Evolutionary conservation across 2,329 filamentous ascomycete genomes (phyloP).

Genomic region (Ophiostoma triangulosporum): DNA sequence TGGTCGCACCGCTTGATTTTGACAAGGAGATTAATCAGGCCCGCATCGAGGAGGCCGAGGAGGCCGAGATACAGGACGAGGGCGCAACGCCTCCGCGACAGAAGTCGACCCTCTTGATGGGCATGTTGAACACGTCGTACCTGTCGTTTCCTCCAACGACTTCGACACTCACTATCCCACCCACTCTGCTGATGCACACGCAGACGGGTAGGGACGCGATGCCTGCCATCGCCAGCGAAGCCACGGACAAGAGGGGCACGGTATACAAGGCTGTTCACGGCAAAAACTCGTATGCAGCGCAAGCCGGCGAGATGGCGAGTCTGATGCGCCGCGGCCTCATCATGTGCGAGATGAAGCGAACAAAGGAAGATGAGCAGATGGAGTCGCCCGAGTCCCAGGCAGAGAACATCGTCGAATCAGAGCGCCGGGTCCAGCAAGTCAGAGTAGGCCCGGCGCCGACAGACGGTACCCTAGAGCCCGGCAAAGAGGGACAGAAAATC

Average conservation of each 20-base stretch:
- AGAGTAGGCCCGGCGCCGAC: constrained; percentile 18
- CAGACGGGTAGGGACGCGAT: constrained; percentile 11
- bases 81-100: neutral
- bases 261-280: constrained; percentile 9
- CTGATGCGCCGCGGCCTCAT: constrained; percentile 37
- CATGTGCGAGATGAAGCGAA: constrained; percentile 30
- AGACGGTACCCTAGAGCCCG: neutral
- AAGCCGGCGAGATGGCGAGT: constrained; percentile 32
- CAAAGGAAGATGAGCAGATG: constrained; percentile 24
- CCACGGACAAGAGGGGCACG: neutral
- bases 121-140: constrained; percentile 26
- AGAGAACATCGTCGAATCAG: constrained; percentile 3
- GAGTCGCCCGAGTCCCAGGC: constrained; percentile 17
- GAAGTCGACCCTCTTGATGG: constrained; percentile 6
- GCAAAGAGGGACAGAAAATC: neutral
- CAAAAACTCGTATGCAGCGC: constrained; percentile 31
- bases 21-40: constrained; percentile 6
- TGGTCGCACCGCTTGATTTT: constrained; percentile 25
- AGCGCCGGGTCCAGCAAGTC: constrained; percentile 15
- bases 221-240: neutral
- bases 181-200: constrained; percentile 35
- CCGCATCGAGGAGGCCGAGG: constrained; percentile 1
- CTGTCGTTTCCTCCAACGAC: constrained; percentile 34
- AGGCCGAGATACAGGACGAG: neutral
- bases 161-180: constrained; percentile 36